phyloP scores from a whole-genome alignment of 805 yeast genomes.

The Ogataea thermomethanolica region DNA sequence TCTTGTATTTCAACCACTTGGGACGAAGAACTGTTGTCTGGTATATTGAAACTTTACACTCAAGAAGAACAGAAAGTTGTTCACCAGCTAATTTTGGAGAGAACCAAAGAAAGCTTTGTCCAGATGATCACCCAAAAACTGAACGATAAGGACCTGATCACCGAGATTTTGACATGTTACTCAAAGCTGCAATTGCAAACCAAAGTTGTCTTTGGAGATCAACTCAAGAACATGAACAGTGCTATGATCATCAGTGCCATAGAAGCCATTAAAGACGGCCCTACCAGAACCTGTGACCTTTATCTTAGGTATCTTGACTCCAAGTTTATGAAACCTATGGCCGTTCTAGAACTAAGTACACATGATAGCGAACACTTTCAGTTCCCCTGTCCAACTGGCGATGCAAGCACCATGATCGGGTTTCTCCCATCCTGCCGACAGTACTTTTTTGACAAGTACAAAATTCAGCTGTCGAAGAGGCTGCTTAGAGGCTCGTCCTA shows the following conservation, averaged over 20 bases:
- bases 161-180: background rate
- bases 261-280: too few species aligned
- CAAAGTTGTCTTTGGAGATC: too few species aligned
- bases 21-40: too few species aligned
- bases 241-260: too few species aligned
- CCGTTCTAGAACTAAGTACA: background rate
- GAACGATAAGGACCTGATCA: background rate
- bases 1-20: too few species aligned
- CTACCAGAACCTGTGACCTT: too few species aligned
- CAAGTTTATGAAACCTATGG: background rate
- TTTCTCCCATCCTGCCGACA: constrained; percentile 20
- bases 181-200: background rate
- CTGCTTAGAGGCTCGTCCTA: constrained; percentile 15
- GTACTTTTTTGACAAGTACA: constrained; percentile 22
- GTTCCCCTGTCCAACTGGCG: background rate
- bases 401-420: constrained; percentile 6
- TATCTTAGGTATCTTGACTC: too few species aligned
- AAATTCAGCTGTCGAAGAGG: constrained; percentile 21
- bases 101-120: background rate
- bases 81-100: background rate
- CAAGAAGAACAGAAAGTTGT: background rate
- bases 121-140: background rate
- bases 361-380: background rate
- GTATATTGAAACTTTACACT: background rate
- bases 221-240: too few species aligned